Evolutionary conservation across 192 early-diverging fungal species (phyloP).

Genomic region (Coemansia reversa): DNA sequence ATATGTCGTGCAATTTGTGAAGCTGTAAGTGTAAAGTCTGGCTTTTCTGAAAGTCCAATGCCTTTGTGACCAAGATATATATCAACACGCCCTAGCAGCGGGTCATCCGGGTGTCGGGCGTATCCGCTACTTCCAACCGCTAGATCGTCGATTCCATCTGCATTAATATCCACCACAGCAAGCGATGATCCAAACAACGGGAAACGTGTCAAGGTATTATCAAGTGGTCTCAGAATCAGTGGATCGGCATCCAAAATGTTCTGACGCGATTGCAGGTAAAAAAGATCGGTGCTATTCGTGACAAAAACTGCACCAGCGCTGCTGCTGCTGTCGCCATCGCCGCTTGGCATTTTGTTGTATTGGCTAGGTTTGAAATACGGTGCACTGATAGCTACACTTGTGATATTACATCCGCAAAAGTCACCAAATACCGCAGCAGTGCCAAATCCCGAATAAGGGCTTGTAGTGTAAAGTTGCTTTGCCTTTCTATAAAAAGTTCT

Average conservation of each 20-base stretch:
- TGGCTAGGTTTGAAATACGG: slow-evolving; percentile 53
- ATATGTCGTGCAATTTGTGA: slow-evolving; percentile 24
- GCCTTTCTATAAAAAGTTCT: slow-evolving; percentile 49
- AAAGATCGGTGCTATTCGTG: slow-evolving; percentile 9
- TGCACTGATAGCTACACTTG: slow-evolving; percentile 65
- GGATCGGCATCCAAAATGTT: slow-evolving; percentile 54
- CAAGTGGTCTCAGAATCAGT: slow-evolving; percentile 19
- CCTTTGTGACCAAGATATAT: slow-evolving; percentile 65
- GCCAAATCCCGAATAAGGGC: slow-evolving; percentile 66
- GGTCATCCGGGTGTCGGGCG: slow-evolving; percentile 36
- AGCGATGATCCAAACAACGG: slow-evolving; percentile 74
- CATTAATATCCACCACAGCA: slow-evolving; percentile 78
- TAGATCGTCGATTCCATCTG: slow-evolving; percentile 85
- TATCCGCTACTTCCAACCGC: slow-evolving; percentile 65
- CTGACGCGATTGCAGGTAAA: slow-evolving; percentile 26
- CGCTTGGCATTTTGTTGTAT: neutral
- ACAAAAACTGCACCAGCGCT: slow-evolving; percentile 62
- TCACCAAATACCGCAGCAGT: slow-evolving; percentile 64
- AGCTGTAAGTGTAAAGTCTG: slow-evolving; percentile 53
- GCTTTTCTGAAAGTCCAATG: slow-evolving; percentile 48
- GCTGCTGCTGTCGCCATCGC: slow-evolving; percentile 7
- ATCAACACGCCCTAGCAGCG: slow-evolving; percentile 60
- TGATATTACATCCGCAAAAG: slow-evolving; percentile 63
- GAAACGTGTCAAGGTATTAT: slow-evolving; percentile 20
- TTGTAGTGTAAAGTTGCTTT: slow-evolving; percentile 48